A percentile compares a stretch with the other conserved stretches of the same genome.
Evolutionary conservation across 139 green algal species (phyloP).

Genomic region (Micractinium conductrix): DNA sequence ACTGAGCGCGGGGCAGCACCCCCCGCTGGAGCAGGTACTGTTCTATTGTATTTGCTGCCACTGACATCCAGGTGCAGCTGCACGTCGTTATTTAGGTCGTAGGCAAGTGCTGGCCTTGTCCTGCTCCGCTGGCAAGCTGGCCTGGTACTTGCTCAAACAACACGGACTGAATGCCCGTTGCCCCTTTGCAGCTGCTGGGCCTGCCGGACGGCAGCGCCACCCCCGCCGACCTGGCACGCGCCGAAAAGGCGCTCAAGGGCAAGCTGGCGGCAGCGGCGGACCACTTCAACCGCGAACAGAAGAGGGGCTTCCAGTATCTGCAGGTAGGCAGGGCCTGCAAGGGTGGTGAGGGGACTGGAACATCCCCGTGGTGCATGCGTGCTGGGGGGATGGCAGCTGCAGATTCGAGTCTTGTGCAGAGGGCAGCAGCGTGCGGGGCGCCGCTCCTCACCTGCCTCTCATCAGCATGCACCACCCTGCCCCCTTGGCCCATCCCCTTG

Average conservation of each 20-base stretch:
- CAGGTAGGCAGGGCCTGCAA: conserved; percentile 51
- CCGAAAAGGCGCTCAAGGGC: conserved; percentile 81
- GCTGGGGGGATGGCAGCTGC: no score
- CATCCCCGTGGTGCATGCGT: no score
- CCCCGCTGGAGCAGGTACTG: no score
- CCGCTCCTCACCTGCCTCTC: background rate
- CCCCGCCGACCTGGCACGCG: conserved; percentile 14
- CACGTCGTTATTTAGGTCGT: no score
- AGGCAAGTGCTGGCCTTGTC: no score
- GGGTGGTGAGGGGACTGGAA: background rate
- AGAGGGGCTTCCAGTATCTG: conserved; percentile 94
- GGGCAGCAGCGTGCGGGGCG: background rate
- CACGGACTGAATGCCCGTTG: background rate
- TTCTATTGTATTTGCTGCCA: background rate
- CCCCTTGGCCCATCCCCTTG: background rate
- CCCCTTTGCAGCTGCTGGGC: background rate
- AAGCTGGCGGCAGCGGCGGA: conserved; percentile 84
- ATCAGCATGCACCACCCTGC: background rate
- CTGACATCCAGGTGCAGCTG: no score
- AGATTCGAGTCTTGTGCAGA: no score
- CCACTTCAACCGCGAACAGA: conserved; percentile 97
- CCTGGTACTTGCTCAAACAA: no score
- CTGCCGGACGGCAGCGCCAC: background rate
- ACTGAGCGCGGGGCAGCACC: conserved; percentile 32
- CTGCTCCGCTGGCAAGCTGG: no score